A percentile compares a stretch with the other conserved stretches of the same genome.
Evolutionary conservation across 1,284 basidiomycete genomes (phyloP).

Genomic region (Ceratorhiza oryzae-sativae): DNA sequence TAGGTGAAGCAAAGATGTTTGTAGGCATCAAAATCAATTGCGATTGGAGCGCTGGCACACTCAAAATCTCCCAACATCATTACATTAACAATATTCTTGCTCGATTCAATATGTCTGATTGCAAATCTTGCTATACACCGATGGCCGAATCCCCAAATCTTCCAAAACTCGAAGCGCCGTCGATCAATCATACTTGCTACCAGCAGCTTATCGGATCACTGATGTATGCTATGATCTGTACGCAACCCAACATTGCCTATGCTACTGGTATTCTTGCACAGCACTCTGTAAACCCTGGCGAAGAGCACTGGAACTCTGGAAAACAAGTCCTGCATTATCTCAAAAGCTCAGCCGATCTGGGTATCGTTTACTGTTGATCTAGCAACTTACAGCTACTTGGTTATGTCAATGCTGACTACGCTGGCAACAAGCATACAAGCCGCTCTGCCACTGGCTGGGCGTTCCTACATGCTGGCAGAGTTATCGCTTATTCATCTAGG

Average conservation of each 20-base stretch:
- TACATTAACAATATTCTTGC: slow-evolving; percentile 33
- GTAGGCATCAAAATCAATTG: slow-evolving; percentile 43
- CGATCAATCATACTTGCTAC: slow-evolving; percentile 21
- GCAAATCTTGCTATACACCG: slow-evolving; percentile 39
- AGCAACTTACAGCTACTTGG: neutral
- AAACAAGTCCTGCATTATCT: slow-evolving; percentile 48
- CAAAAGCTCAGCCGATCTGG: slow-evolving; percentile 52
- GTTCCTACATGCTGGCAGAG: neutral
- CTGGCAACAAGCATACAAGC: slow-evolving; percentile 6
- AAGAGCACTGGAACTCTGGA: slow-evolving; percentile 45
- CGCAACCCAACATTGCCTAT: slow-evolving; percentile 48
- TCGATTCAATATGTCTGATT: slow-evolving; percentile 19
- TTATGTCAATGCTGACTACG: slow-evolving; percentile 1
- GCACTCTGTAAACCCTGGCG: slow-evolving; percentile 45
- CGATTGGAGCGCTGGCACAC: slow-evolving; percentile 10
- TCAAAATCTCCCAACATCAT: slow-evolving; percentile 39
- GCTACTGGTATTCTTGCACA: slow-evolving; percentile 44
- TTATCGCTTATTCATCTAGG: slow-evolving; percentile 40
- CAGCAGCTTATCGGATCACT: slow-evolving; percentile 44
- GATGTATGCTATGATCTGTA: slow-evolving; percentile 44
- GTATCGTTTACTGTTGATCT: slow-evolving; percentile 39
- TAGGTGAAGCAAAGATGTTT: slow-evolving; percentile 42
- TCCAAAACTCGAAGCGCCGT: neutral
- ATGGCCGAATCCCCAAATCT: slow-evolving; percentile 9
- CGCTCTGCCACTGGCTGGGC: slow-evolving; percentile 15